A percentile compares a stretch with the other conserved stretches of the same genome.
phyloP scores from a whole-genome alignment of 805 yeast genomes.

The Wickerhamomyces kurtzmanii region DNA sequence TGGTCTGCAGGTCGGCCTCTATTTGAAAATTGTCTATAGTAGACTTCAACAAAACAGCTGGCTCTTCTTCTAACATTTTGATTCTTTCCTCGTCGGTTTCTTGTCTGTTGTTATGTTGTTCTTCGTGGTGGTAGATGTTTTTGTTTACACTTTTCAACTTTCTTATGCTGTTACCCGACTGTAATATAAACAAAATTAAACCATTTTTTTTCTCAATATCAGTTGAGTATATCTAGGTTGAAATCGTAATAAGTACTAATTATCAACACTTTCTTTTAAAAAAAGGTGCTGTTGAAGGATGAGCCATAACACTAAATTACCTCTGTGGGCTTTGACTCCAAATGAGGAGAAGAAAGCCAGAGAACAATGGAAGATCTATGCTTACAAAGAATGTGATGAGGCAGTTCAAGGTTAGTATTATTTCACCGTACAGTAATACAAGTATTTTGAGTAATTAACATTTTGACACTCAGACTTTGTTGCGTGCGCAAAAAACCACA shows the following conservation, averaged over 20 bases:
- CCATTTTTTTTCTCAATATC: no score
- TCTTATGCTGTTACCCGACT: background rate
- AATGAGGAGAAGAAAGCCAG: conserved; percentile 67
- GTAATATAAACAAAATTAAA: no score
- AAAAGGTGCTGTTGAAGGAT: no score
- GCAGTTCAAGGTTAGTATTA: conserved; percentile 57
- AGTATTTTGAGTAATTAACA: conserved; percentile 27
- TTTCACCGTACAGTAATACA: conserved; percentile 51
- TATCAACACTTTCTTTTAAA: no score
- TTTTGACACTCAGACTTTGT: conserved; percentile 32
- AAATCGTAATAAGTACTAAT: no score
- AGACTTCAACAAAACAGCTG: conserved; percentile 23
- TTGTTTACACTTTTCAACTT: background rate
- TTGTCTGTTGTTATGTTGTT: background rate
- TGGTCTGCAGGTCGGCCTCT: conserved; percentile 36
- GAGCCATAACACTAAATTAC: conserved; percentile 34
- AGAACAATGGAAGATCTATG: conserved; percentile 56
- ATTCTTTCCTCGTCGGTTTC: background rate
- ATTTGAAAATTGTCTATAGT: conserved; percentile 40
- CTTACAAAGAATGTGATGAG: conserved; percentile 60
- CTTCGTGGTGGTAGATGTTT: no score
- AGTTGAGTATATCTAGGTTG: no score
- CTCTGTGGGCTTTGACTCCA: conserved; percentile 71
- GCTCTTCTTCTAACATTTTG: conserved; percentile 2
- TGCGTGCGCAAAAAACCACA: conserved; percentile 53